Base-by-base conservation (phyloP, 306 rosid genomes). In the Rubus idaeus region DNA sequence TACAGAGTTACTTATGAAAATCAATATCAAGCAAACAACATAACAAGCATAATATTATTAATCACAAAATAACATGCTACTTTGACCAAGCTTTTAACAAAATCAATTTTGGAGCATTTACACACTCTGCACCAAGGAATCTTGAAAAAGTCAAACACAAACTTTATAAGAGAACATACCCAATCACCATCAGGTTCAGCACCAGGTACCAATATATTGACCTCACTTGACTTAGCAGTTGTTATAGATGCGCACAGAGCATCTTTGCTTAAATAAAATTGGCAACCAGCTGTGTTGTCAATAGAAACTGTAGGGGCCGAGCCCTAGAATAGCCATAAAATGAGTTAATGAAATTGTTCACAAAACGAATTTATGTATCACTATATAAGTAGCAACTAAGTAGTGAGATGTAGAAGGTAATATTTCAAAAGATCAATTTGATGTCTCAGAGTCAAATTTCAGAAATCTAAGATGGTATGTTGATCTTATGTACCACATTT, bases 221-320 rank as follows among this genome's bases (percentile, higher is more conserved):
- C 87, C 92, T 92, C 99, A 75, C 99, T 92, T 55, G 99, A 89
- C 88, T 95, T 95, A 41, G 99, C 97, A 73, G 99, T 87, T 68
- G 98, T 91, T 81, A 95, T 79, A 78, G 99, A 88, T 60, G 91
- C 74, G 73, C 77, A 87, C 73, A 95, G 82, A 76, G 99, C 88
- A 75, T 92, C 96, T 81, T 89, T 92, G 90, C 96, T 89, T 74
- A 95, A 82, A 82, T 95, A 95, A 58, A 95, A 83, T 82, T 92
- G 94, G 88, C 97, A 88, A 82, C 99, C 97, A 47, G 90, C 72
- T 52, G 99, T 89, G 77, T 95, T 95, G 83, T 95, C 99, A 74
- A 95, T 93, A 10, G 89, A 89, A 69, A 95, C 93, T 72, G 99
- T 95, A 55, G 99, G 99, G 75, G 99, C 93, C 3, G 90, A 85